Evolutionary conservation across 768 basidiomycete species (phyloP), one percentile per base, ranked within the genome.

Genomic region (Amanita rimosa): DNA sequence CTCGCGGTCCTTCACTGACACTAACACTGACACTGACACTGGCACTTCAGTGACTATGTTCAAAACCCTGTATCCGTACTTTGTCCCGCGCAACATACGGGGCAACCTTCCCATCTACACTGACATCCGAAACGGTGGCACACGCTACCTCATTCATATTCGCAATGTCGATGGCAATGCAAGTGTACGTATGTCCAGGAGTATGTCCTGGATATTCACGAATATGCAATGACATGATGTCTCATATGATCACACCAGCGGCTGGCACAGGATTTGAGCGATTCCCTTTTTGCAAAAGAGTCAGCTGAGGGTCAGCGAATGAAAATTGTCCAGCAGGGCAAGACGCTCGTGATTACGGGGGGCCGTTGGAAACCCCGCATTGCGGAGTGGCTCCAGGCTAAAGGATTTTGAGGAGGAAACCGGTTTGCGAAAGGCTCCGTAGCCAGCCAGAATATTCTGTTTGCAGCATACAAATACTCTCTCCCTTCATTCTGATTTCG

Each of bases 101-200:
- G 82, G 83, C 27, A 74, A 75, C 42, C 70, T 89, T 26, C 85
- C 86, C 38, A 83, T 90, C 21, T 87, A 87, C 62, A 75, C 82
- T 24, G 83, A 88, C 60, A 60, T 85, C 39, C 78, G 82, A 53
- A 85, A 83, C 60, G 76, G 65, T 26, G 75, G 81, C 51, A 74
- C 79, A 3, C 75, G 78, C 48, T 66, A 77, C 52, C 66, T 75
- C 31, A 63, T 83, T 38, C 69, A 74, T 39, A 70, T 90, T 50
- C 75, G 80, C 46, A 83, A 87, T 62, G 68, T 90, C 7, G 72
- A 86, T 50, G 87, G 86, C 16, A 71, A 76, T 53, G 57, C 67
- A 51, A 63, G 70, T 49, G 86, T 85, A 58, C 53, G 22, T 24
- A 3, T n/a, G n/a, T n/a, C n/a, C n/a, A n/a, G n/a, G n/a, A n/a